Evolutionary conservation across 2,329 filamentous ascomycete species (phyloP).

Genomic region (Sporothrix phasma): DNA sequence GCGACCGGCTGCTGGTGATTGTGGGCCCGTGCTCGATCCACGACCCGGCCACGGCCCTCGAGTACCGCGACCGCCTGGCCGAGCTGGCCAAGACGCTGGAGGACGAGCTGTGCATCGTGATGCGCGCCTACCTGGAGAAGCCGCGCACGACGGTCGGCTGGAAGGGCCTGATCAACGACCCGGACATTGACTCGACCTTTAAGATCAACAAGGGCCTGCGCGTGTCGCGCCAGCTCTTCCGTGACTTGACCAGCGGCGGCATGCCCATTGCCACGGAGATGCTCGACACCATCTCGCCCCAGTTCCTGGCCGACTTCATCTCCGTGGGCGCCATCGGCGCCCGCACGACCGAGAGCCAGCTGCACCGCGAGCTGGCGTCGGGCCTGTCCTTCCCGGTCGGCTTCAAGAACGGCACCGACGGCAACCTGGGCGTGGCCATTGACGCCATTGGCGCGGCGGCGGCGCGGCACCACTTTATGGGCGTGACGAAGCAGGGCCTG

Average conservation of each 20-base stretch:
- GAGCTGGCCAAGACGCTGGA: constrained; percentile 68
- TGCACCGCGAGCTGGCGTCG: constrained; percentile 90
- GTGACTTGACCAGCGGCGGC: constrained; percentile 73
- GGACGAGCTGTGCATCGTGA: constrained; percentile 80
- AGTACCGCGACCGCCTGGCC: constrained; percentile 77
- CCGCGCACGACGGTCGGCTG: constrained; percentile 95
- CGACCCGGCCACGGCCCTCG: constrained; percentile 76
- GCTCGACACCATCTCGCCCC: constrained; percentile 96
- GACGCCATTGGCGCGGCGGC: constrained; percentile 86
- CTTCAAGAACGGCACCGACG: constrained; percentile 99
- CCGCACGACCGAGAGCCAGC: constrained; percentile 89
- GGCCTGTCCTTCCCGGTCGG: constrained; percentile 95
- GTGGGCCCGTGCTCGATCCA: constrained; percentile 96
- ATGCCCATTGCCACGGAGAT: constrained; percentile 97
- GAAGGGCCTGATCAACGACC: constrained; percentile 99
- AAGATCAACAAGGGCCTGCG: constrained; percentile 98
- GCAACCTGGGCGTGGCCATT: constrained; percentile 80
- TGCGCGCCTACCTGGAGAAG: constrained; percentile 99
- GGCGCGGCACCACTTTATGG: constrained; percentile 92
- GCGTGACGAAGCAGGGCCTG: constrained; percentile 93
- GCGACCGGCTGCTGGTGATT: constrained; percentile 85
- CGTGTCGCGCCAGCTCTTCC: constrained; percentile 86
- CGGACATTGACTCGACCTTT: constrained; percentile 93
- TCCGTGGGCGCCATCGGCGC: constrained; percentile 93
- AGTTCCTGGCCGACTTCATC: constrained; percentile 94